Evolutionary conservation across 1,284 basidiomycete genomes (phyloP), one percentile per base, ranked within the genome.

Genomic region (Ceratobasidium sp.): DNA sequence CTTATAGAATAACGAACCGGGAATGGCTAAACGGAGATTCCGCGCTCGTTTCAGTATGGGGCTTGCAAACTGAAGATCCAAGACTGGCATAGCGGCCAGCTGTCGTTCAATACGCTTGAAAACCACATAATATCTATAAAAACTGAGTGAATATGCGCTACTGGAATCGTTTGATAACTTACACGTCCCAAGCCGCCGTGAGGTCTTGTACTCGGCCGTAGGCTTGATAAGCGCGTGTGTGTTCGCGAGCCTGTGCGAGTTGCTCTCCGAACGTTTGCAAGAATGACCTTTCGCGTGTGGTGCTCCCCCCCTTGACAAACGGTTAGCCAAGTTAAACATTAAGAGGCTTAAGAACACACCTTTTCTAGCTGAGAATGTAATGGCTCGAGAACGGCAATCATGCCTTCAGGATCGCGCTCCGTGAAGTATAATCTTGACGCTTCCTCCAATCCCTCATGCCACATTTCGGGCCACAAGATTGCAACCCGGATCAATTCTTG

Each of bases 161-260:
- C 33, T 35, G 13, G 37, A 2, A 33, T 15, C 35, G 13, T 3
- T 37, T 45, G 33, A 8, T 4, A 10, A 67, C 65, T 53, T 33
- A 99, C 42, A 99, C 94, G 82, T 99, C 98, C 98, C 98, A 99
- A n/a, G 98, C 98, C 83, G 95, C 95, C 82, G 99, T 98, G 74
- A 99, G 87, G 82, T 99, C 96, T 77, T 90, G 90, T 76, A 90
- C 89, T 82, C 99, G 97, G 49, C 94, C 94, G 81, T 94, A 94
- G 51, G 91, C 89, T 54, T 93, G 91, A 87, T 94, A 99, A 58
- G 95, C 88, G 68, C 92, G 88, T 80, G 96, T 96, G 60, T 95
- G 95, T 82, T 98, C 96, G 49, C 96, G 89, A n/a, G 98, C 98
- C 81, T 98, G 96, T 51, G 91, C 91, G 42, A 99, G 87, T 81